A percentile compares a stretch with the other conserved stretches of the same genome.
phyloP scores from a whole-genome alignment of 371 early-diverging fungal species.

The Dinochytrium kinnereticum region DNA sequence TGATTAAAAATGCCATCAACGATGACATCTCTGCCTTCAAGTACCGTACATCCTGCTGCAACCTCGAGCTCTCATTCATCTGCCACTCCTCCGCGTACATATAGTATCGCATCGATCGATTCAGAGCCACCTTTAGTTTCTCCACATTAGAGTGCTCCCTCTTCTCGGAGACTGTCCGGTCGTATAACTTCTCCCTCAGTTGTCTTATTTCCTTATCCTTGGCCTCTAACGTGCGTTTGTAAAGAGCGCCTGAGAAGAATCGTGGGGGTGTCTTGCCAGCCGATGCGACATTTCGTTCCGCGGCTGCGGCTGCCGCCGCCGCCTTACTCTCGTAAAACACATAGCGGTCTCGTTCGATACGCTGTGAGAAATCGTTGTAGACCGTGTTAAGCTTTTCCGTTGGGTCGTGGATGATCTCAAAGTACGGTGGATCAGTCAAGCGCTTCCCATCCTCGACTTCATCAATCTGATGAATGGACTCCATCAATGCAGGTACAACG shows the following conservation, averaged over 20 bases:
- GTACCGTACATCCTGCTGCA: conserved; percentile 49
- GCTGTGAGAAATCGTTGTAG: conserved; percentile 33
- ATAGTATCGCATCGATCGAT: conserved; percentile 52
- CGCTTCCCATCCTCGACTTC: conserved; percentile 47
- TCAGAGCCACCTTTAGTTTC: conserved; percentile 48
- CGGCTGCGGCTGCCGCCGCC: conserved; percentile 18
- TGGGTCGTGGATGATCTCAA: conserved; percentile 50
- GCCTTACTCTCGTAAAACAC: conserved; percentile 38
- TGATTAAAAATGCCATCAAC: conserved; percentile 56
- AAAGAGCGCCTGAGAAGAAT: conserved; percentile 50
- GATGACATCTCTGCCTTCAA: conserved; percentile 56
- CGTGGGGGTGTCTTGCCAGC: neutral
- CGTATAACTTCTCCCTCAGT: conserved; percentile 49
- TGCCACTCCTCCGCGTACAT: conserved; percentile 62
- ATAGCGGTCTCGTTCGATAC: conserved; percentile 45
- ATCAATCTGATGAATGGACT: conserved; percentile 50
- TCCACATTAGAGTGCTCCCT: conserved; percentile 43
- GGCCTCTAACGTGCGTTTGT: conserved; percentile 49
- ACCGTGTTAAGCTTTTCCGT: conserved; percentile 40
- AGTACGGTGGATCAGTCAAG: conserved; percentile 45
- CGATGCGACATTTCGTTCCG: conserved; percentile 11
- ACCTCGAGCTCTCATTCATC: conserved; percentile 44
- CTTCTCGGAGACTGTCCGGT: conserved; percentile 25
- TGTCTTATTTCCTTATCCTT: conserved; percentile 49
- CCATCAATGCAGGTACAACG: conserved; percentile 19